A percentile compares a stretch with the other conserved stretches of the same genome.
These are phyloP conservation scores for Sarocladium brachiariae DNA, from an alignment of 2,329 filamentous ascomycete genomes.

Conservation along the genomic window DNA sequence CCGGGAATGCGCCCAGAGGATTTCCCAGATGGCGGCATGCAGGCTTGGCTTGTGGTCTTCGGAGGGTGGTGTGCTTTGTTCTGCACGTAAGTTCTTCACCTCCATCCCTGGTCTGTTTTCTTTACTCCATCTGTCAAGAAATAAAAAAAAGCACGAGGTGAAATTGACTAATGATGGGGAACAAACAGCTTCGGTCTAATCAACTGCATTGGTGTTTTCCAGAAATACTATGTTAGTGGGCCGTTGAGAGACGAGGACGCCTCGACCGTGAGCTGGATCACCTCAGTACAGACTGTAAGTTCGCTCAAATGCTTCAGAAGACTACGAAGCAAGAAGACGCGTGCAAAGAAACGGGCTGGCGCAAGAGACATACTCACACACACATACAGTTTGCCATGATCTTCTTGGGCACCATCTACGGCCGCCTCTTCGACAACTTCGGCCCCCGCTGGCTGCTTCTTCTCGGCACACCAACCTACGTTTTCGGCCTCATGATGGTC, in stretches of 20 bases:
- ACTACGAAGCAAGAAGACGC: too few relatives aligned
- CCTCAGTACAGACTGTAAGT: slow-evolving; percentile 20
- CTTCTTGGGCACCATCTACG: slow-evolving; percentile 20
- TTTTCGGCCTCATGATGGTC: slow-evolving; percentile 61
- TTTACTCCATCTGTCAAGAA: too few relatives aligned
- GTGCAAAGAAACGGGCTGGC: too few relatives aligned
- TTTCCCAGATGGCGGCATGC: slow-evolving; percentile 51
- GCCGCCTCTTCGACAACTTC: slow-evolving; percentile 57
- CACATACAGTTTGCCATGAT: slow-evolving; percentile 2
- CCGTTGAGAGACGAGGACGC: slow-evolving; percentile 40
- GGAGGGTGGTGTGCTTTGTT: slow-evolving; percentile 11
- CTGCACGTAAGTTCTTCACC: slow-evolving; percentile 1
- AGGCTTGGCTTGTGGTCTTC: slow-evolving; percentile 39
- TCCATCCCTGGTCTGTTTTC: not conserved
- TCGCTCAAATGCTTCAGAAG: too few relatives aligned
- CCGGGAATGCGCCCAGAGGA: slow-evolving; percentile 36
- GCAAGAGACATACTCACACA: not conserved
- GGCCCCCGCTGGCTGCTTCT: slow-evolving; percentile 53
- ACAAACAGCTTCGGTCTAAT: slow-evolving; percentile 31
- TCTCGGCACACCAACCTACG: slow-evolving; percentile 46
- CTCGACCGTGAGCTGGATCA: slow-evolving; percentile 53
- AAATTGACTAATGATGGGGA: not conserved
- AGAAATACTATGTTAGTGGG: slow-evolving; percentile 48
- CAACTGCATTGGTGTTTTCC: slow-evolving; percentile 47
- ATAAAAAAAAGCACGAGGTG: too few relatives aligned